Base-by-base conservation (phyloP, 2,329 filamentous ascomycete species). In the Colletotrichum chlorophyti region DNA sequence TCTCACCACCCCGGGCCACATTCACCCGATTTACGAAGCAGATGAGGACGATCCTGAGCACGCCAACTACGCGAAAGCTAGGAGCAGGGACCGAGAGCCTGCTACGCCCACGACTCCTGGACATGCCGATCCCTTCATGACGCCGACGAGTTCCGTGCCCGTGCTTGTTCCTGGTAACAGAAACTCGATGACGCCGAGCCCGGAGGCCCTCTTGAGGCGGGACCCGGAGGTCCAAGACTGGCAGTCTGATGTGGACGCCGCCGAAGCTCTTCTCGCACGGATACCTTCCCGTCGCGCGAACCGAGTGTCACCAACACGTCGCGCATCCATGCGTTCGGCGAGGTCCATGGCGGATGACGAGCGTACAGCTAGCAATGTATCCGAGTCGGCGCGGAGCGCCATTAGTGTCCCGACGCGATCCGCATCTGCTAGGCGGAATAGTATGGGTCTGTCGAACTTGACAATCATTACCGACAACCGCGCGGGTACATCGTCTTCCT, bases 1-100 rank as follows among this genome's bases (percentile, higher is more conserved):
- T 2, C 40, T 62, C 8, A 47, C 45, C 1, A 54, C 49, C 1
- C 68, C 76, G 0, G 77, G 77, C 4, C 73, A 70, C 3, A 86
- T 86, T 61, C 81, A 85, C 61, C 83, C 83, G 1, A 86, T 86
- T 58, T 78, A 83, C 63, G 83, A 86, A 62, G 83, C 81, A 8
- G 83, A 84, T 34, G 83, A 86, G 62, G 82, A 85, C 27, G 80
- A 78, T 6, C 68, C 70, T 1, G 65, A 70, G 17, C 65, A 70
- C 21, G 62, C 63, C 31, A 66, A 67, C 35, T 65, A 66, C 27
- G 62, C 64, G 37, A 46, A 35, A 14, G 48, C 32, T 10, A 35
- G 43, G 6, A 21, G 38, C 3, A 38, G 15, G 5, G 59, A 70
- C 51, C 48, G 61, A 46, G 47, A 65, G 63, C 66, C 65, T 12